phyloP scores from a whole-genome alignment of 148 eudicot genomes.

The Polygonum maritimum region DNA sequence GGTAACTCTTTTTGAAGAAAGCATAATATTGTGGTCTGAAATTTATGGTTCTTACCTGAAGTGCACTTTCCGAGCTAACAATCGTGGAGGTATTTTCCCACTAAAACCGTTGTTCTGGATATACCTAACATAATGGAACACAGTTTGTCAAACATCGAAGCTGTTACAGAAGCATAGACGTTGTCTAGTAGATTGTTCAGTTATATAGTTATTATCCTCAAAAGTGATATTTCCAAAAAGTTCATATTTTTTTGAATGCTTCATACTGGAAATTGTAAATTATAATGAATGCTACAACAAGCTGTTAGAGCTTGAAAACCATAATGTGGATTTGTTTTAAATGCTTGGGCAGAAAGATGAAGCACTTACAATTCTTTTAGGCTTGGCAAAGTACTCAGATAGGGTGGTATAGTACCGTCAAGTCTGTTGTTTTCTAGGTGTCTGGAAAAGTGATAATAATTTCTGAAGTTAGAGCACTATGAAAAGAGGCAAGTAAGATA shows the following conservation, averaged over 20 bases:
- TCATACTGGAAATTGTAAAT: background rate
- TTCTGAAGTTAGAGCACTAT: background rate
- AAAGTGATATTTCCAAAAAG: background rate
- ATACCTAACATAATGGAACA: constrained; percentile 39
- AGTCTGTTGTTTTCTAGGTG: constrained; percentile 85
- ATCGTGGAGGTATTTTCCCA: constrained; percentile 63
- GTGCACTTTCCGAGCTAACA: constrained; percentile 41
- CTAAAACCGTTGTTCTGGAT: constrained; percentile 80
- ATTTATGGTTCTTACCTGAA: constrained; percentile 51
- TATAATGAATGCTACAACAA: background rate
- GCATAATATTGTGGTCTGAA: background rate
- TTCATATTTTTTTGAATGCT: background rate
- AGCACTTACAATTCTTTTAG: constrained; percentile 73
- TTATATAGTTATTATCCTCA: background rate
- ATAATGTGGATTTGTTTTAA: background rate
- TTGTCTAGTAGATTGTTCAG: background rate
- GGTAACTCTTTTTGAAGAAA: background rate
- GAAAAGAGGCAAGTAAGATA: background rate
- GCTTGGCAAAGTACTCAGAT: constrained; percentile 65
- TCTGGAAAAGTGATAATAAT: constrained; percentile 34
- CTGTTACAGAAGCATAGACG: background rate
- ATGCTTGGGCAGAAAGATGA: background rate
- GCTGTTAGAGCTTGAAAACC: background rate
- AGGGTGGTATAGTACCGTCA: constrained; percentile 69
- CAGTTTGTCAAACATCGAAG: background rate